Percentiles rank a stretch among this genome's conserved stretches.
Conservation (phyloP, 352 stramenopile species). For the Phytophthora hibernalis region DNA sequence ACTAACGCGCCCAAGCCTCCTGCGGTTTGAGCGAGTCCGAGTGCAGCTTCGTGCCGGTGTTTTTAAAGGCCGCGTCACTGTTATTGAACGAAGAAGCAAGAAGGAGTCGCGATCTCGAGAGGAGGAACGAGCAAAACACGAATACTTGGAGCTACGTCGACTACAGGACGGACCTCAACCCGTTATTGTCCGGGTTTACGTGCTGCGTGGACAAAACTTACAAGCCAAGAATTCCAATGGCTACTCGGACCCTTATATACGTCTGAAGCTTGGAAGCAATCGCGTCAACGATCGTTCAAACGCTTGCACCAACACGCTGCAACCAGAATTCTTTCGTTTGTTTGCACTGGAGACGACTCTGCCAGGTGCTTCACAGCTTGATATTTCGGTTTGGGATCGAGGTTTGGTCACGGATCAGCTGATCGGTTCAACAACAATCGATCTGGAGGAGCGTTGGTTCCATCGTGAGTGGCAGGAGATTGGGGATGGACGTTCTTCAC, state of each 20-base stretch:
- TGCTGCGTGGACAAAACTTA: slow-evolving; percentile 73
- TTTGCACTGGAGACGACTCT: slow-evolving; percentile 76
- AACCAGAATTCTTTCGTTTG: slow-evolving; percentile 80
- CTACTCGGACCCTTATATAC: slow-evolving; percentile 82
- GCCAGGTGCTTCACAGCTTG: slow-evolving; percentile 79
- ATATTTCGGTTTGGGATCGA: slow-evolving; percentile 85
- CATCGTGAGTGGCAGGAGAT: slow-evolving; percentile 86
- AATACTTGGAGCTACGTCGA: slow-evolving; percentile 30
- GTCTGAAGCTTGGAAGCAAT: slow-evolving; percentile 74
- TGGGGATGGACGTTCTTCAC: slow-evolving; percentile 29
- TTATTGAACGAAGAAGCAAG: slow-evolving; percentile 47
- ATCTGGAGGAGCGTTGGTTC: slow-evolving; percentile 95
- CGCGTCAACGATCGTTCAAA: slow-evolving; percentile 71
- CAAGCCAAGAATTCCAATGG: slow-evolving; percentile 85
- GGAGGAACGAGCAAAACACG: slow-evolving; percentile 28
- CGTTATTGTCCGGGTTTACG: slow-evolving; percentile 77
- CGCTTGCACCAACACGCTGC: slow-evolving; percentile 79
- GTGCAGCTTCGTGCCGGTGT: slow-evolving; percentile 72
- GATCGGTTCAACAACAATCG: slow-evolving; percentile 92
- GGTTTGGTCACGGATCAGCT: slow-evolving; percentile 84
- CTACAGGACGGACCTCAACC: slow-evolving; percentile 53
- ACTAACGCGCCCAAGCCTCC: slow-evolving; percentile 59
- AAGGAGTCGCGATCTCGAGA: slow-evolving; percentile 24
- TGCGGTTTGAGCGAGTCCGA: slow-evolving; percentile 58
- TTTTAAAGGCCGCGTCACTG: slow-evolving; percentile 82